These are phyloP conservation scores for Verticillium dahliae DNA, from an alignment of 2,329 filamentous ascomycete genomes.

Conservation along the genomic window DNA sequence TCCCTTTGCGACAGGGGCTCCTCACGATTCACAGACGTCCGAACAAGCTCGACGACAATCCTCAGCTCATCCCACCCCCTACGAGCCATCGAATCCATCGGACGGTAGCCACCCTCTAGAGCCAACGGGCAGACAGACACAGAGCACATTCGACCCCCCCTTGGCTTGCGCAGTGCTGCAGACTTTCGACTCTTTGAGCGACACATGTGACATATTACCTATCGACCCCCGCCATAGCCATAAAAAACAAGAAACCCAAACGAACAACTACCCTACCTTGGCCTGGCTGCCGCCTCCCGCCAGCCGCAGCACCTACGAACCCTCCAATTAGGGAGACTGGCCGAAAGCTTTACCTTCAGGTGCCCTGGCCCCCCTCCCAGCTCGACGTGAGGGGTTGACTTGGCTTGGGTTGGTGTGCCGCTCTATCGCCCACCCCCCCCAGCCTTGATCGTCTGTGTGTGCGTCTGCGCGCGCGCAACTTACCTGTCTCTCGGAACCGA, in stretches of 20 bases:
- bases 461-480: not conserved
- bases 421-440: constrained; percentile 9
- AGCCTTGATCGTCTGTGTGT: not conserved
- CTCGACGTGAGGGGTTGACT: constrained; percentile 11
- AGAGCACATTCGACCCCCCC: not conserved
- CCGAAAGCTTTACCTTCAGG: not conserved
- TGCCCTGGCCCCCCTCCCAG: not conserved
- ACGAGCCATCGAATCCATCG: constrained; percentile 6
- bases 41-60: not conserved
- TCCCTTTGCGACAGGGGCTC: not conserved
- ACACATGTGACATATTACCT: constrained; percentile 12
- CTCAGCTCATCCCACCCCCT: not conserved
- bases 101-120: constrained; percentile 4
- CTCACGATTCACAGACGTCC: not conserved
- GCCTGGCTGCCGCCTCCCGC: constrained; percentile 10
- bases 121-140: not conserved
- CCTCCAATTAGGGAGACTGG: constrained; percentile 5
- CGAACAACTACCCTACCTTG: not conserved
- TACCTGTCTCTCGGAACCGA: not conserved
- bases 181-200: not conserved
- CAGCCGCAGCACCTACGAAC: constrained; percentile 4
- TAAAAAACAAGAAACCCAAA: not conserved
- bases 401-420: constrained; percentile 1
- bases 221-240: constrained; percentile 8
- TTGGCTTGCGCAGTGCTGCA: not conserved